These are phyloP conservation scores for Heimioporus sp. DNA, from an alignment of 768 basidiomycete genomes.

Conservation along the genomic window DNA sequence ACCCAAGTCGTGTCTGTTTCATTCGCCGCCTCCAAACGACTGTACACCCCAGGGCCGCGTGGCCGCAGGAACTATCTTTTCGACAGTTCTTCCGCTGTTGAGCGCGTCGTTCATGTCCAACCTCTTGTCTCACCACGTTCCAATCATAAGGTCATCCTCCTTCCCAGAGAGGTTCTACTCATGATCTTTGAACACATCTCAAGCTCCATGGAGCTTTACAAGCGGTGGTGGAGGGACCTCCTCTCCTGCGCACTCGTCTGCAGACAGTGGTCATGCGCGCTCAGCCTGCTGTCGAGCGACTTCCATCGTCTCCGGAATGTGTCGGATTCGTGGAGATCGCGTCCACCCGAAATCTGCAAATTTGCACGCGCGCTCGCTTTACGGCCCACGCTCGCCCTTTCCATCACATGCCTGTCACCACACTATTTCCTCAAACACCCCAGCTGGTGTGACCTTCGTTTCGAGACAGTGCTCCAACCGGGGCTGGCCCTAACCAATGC, in stretches of 20 bases:
- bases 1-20: not conserved
- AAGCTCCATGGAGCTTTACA: not conserved
- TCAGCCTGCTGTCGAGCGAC: not conserved
- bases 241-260: not conserved
- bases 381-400: not conserved
- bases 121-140: not conserved
- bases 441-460: not conserved
- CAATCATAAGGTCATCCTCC: not conserved
- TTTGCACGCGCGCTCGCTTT: not conserved
- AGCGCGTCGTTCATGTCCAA: not conserved
- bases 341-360: not conserved
- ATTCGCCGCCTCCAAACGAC: not conserved
- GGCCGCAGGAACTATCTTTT: not conserved
- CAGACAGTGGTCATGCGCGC: not conserved
- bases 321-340: not conserved
- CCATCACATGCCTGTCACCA: not conserved
- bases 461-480: too few relatives aligned
- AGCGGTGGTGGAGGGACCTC: not conserved
- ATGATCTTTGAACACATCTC: not conserved
- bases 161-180: not conserved
- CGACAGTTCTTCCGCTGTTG: not conserved
- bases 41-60: not conserved
- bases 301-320: not conserved
- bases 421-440: not conserved
- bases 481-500: not conserved